Base-by-base conservation (phyloP, 176 grass and related monocot genomes). In the Alopecurus myosuroides region DNA sequence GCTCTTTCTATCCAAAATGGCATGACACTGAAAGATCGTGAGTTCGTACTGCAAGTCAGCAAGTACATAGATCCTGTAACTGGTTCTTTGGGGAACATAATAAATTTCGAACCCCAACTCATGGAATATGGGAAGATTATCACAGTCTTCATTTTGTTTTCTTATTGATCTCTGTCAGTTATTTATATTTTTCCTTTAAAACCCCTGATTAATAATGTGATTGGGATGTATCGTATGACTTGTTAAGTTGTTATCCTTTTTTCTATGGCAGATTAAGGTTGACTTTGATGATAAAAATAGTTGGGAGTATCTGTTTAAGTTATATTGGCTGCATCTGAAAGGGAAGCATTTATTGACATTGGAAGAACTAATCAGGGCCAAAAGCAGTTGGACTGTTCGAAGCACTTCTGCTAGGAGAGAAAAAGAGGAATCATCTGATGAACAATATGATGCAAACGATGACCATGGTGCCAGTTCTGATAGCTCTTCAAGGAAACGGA, bases 271-370 rank as follows among this genome's bases (percentile, higher is more conserved):
- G 97, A 88, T 82, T 88, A 86, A 34, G 19, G 90, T 99, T 85
- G 97, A 99, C 86, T 99, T 99, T 84, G 92, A 99, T 80, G 97
- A 99, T 73, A 84, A 91, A 86, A 92, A 85, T 89, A 99, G 90
- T 79, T 99, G 97, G 97, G 94, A 99, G 86, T 99, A 99, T 82
- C 91, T 99, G 64, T 99, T 99, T 86, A 99, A 99, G 81, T 79
- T 97, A 72, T 99, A 99, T 84, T 99, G 97, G 97, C 91, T 99
- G 55, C 85, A 92, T 83, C 66, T 90, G n/a, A 99, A 97, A 90
- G 64, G 90, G 73, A 99, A 92, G 11, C 63, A 94, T 53, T 84
- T 74, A 41, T 72, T 99, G 86, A 97, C 92, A 50, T 82, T 94
- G 52, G 90, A 97, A 77, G 97, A 99, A 71, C 80, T 99, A 77